Evolutionary conservation across 345 rosid genomes (phyloP).

Genomic region (Bruguiera sexangula): DNA sequence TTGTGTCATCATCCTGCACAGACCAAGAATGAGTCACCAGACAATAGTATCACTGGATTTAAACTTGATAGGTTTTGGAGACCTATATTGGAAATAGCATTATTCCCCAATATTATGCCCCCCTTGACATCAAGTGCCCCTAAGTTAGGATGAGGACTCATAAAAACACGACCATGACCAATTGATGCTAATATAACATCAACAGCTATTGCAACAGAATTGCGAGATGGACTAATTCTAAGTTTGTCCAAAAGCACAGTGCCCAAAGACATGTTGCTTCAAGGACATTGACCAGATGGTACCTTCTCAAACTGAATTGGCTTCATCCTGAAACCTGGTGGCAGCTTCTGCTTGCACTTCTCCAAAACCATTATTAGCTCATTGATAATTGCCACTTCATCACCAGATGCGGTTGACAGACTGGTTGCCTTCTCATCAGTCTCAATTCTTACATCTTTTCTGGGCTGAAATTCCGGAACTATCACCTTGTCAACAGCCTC

Average conservation of each 20-base stretch:
- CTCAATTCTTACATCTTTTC: slow-evolving; percentile 69
- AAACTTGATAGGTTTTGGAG: no score
- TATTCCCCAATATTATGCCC: not conserved
- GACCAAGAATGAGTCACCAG: not conserved
- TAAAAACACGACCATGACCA: not conserved
- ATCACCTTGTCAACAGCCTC: slow-evolving; percentile 74
- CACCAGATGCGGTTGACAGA: slow-evolving; percentile 67
- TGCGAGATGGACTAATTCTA: no score
- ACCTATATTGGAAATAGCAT: not conserved
- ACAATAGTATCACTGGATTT: no score
- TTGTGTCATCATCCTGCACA: slow-evolving; percentile 89
- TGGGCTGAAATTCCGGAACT: slow-evolving; percentile 89
- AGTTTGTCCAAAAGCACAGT: not conserved
- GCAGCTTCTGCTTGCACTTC: slow-evolving; percentile 52
- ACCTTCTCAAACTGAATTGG: slow-evolving; percentile 99
- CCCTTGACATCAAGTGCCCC: no score
- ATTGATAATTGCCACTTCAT: slow-evolving; percentile 74
- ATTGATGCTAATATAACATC: no score
- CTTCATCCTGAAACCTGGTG: slow-evolving; percentile 68
- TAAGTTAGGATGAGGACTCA: not conserved
- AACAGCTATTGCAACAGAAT: no score
- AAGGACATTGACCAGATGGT: slow-evolving; percentile 1
- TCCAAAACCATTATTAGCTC: slow-evolving; percentile 65
- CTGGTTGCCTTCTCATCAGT: slow-evolving; percentile 93
- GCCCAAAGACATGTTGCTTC: not conserved